phyloP scores from a whole-genome alignment of 306 rosid species.

The Calophaca sinica region DNA sequence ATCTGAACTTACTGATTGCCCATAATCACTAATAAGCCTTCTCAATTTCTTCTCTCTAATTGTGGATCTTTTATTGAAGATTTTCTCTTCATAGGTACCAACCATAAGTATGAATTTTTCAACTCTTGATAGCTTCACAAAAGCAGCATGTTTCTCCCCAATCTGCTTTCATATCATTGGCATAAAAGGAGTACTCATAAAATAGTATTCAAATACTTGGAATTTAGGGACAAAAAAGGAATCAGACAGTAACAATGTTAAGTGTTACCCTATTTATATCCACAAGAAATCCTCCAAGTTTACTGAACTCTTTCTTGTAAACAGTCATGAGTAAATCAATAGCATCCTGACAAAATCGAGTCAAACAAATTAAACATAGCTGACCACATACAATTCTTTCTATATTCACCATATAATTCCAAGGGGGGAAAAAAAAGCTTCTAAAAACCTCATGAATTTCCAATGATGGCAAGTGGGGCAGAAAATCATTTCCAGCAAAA shows the following conservation, averaged over 20 bases:
- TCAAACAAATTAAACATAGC: too few species aligned
- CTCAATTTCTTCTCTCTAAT: slow-evolving; percentile 37
- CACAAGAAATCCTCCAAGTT: slow-evolving; percentile 63
- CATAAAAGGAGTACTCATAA: background rate
- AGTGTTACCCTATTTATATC: slow-evolving; percentile 56
- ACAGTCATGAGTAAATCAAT: slow-evolving; percentile 59
- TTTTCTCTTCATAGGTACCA: slow-evolving; percentile 58
- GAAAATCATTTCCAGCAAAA: slow-evolving; percentile 72
- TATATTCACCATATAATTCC: too few species aligned
- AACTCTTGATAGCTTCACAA: slow-evolving; percentile 57
- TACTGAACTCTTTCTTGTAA: slow-evolving; percentile 58
- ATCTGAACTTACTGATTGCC: slow-evolving; percentile 49
- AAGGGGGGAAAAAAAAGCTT: too few species aligned
- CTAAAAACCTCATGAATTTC: slow-evolving; percentile 54
- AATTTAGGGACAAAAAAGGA: background rate
- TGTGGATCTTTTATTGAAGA: slow-evolving; percentile 55
- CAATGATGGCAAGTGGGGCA: slow-evolving; percentile 67
- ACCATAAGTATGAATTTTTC: slow-evolving; percentile 61
- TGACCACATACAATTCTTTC: too few species aligned
- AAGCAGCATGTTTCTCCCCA: slow-evolving; percentile 45
- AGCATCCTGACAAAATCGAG: slow-evolving; percentile 43
- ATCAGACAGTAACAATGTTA: background rate
- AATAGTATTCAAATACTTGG: background rate
- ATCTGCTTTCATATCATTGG: slow-evolving; percentile 37
- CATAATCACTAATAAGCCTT: slow-evolving; percentile 25